These are phyloP conservation scores for Neofusicoccum laricinum DNA, from an alignment of 2,329 filamentous ascomycete species.

Conservation along the genomic window DNA sequence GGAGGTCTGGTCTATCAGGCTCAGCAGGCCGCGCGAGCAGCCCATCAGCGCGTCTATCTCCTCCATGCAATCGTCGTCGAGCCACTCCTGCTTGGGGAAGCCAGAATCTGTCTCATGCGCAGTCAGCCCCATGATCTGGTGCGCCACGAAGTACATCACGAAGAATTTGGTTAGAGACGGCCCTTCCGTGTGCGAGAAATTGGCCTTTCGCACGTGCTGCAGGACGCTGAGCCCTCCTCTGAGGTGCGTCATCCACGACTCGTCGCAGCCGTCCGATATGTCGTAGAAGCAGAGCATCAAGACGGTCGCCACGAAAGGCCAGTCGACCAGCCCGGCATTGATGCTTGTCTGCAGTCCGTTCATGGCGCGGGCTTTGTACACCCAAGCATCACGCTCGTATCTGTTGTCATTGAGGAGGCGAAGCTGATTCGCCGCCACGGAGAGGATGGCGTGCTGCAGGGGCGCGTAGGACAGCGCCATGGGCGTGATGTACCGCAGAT, in stretches of 20 bases:
- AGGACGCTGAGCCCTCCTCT: constrained; percentile 28
- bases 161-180: constrained; percentile 25
- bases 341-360: constrained; percentile 25
- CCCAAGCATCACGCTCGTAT: constrained; percentile 24
- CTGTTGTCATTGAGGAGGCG: constrained; percentile 25
- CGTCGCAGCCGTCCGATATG: constrained; percentile 31
- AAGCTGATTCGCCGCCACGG: constrained; percentile 30
- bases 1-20: constrained; percentile 25
- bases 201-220: constrained; percentile 16
- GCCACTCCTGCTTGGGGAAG: constrained; percentile 20
- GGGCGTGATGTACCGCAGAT: constrained; percentile 26
- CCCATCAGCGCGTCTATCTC: constrained; percentile 33
- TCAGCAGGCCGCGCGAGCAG: constrained; percentile 31
- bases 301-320: constrained; percentile 28
- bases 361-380: constrained; percentile 27
- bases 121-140: constrained; percentile 32
- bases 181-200: constrained; percentile 15
- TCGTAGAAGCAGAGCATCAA: constrained; percentile 36
- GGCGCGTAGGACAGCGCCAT: constrained; percentile 24
- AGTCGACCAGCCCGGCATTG: constrained; percentile 19
- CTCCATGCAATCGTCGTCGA: constrained; percentile 24
- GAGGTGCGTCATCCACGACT: constrained; percentile 33
- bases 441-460: constrained; percentile 27
- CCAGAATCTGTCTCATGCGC: constrained; percentile 18
- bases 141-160: constrained; percentile 33